A percentile compares a stretch with the other conserved stretches of the same genome.
These are phyloP conservation scores for Heterobasidion irregulare DNA, from an alignment of 1,284 basidiomycete species.

Conservation along the genomic window DNA sequence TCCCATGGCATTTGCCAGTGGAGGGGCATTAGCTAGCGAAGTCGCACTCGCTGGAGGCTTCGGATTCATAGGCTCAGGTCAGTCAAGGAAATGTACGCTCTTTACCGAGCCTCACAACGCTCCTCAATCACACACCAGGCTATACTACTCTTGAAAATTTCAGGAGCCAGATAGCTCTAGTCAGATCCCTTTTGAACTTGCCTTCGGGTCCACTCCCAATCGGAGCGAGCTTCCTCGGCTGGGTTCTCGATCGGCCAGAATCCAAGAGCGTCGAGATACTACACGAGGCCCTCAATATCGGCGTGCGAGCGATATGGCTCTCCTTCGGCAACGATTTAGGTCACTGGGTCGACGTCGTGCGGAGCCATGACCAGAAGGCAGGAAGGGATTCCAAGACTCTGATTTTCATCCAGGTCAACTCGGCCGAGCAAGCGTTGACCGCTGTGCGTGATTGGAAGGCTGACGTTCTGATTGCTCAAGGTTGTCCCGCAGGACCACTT, in stretches of 20 bases:
- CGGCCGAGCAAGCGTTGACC: slow-evolving; percentile 44
- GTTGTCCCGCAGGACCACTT: slow-evolving; percentile 23
- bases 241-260: slow-evolving; percentile 54
- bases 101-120: no score
- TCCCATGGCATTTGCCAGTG: slow-evolving; percentile 62
- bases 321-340: slow-evolving; percentile 54
- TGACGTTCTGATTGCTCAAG: slow-evolving; percentile 73
- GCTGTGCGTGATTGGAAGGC: slow-evolving; percentile 55
- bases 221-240: slow-evolving; percentile 67
- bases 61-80: slow-evolving; percentile 59
- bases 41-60: slow-evolving; percentile 61
- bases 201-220: slow-evolving; percentile 39
- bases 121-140: slow-evolving; percentile 22
- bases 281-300: slow-evolving; percentile 41
- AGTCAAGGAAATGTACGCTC: not conserved
- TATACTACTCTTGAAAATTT: slow-evolving; percentile 35
- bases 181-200: slow-evolving; percentile 29
- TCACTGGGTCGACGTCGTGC: slow-evolving; percentile 53
- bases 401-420: slow-evolving; percentile 56
- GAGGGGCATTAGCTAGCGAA: slow-evolving; percentile 53
- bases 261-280: slow-evolving; percentile 28
- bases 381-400: slow-evolving; percentile 34
- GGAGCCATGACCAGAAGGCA: slow-evolving; percentile 35
- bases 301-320: slow-evolving; percentile 65
- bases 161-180: slow-evolving; percentile 37